Evolutionary conservation across 202 grass and related monocot genomes (phyloP).

Genomic region (Bolboschoenoplectus hybrid): DNA sequence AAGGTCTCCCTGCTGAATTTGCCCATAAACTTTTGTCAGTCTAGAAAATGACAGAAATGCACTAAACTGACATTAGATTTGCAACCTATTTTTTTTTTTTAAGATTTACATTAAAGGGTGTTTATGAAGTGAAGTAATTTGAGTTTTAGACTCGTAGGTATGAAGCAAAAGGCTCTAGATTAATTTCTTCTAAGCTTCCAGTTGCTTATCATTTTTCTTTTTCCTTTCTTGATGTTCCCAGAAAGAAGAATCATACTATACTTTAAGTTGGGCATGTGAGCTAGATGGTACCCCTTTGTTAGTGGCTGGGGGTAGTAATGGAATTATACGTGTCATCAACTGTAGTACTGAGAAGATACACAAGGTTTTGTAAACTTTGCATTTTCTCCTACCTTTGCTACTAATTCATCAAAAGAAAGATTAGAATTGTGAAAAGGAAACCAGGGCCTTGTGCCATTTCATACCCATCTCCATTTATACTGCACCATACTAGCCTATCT

Average conservation of each 20-base stretch:
- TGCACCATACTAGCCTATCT: not conserved
- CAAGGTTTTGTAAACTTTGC: constrained; percentile 55
- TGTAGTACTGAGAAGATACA: constrained; percentile 84
- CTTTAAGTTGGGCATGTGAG: constrained; percentile 90
- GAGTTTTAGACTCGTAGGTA: constrained; percentile 20
- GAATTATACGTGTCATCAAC: constrained; percentile 86
- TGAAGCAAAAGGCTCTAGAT: not conserved
- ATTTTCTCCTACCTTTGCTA: constrained; percentile 34
- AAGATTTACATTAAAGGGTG: not conserved
- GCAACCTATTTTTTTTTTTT: not conserved
- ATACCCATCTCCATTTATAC: not conserved
- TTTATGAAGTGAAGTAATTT: not conserved
- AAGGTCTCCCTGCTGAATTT: not conserved
- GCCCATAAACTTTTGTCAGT: not conserved
- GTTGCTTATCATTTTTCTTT: not conserved
- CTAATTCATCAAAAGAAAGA: constrained; percentile 30
- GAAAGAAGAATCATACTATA: constrained; percentile 98
- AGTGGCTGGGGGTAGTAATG: constrained; percentile 86
- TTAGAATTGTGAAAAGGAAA: not conserved
- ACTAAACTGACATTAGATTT: not conserved
- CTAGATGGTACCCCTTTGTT: constrained; percentile 73
- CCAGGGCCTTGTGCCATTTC: not conserved
- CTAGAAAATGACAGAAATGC: not conserved
- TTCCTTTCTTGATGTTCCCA: constrained; percentile 33
- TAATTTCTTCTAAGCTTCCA: not conserved